phyloP scores from a whole-genome alignment of 768 basidiomycete genomes.

The Boletus barrowsii region DNA sequence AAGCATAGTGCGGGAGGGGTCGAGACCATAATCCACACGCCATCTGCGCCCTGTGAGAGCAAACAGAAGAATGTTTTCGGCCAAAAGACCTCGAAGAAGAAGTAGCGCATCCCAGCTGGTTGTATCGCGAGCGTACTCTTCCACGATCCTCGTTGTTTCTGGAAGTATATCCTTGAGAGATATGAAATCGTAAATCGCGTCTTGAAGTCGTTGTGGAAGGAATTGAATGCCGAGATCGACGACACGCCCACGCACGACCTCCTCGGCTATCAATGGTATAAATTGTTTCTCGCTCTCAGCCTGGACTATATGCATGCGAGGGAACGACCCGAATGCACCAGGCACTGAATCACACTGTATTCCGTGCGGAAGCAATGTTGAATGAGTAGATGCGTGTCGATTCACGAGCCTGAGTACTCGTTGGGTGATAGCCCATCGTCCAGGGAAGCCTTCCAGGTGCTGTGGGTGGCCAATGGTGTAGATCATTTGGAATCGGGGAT shows the following conservation, averaged over 20 bases:
- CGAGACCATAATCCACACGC: neutral
- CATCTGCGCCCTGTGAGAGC: neutral
- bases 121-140: neutral
- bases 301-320: neutral
- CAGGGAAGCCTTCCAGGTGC: neutral
- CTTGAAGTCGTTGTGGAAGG: neutral
- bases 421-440: neutral
- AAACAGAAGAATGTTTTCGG: neutral
- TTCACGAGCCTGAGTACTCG: neutral
- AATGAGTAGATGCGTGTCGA: neutral
- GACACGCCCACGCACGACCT: neutral
- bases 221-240: neutral
- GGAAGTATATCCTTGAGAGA: neutral
- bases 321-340: neutral
- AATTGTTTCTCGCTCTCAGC: neutral
- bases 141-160: neutral
- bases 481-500: too few species aligned
- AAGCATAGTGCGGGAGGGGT: neutral
- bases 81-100: neutral
- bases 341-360: neutral
- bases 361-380: neutral
- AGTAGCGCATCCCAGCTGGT: neutral
- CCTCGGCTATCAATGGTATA: neutral
- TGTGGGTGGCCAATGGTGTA: too few species aligned
- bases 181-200: neutral